Base-by-base conservation (phyloP, 768 basidiomycete species). In the Obba rivulosa region DNA sequence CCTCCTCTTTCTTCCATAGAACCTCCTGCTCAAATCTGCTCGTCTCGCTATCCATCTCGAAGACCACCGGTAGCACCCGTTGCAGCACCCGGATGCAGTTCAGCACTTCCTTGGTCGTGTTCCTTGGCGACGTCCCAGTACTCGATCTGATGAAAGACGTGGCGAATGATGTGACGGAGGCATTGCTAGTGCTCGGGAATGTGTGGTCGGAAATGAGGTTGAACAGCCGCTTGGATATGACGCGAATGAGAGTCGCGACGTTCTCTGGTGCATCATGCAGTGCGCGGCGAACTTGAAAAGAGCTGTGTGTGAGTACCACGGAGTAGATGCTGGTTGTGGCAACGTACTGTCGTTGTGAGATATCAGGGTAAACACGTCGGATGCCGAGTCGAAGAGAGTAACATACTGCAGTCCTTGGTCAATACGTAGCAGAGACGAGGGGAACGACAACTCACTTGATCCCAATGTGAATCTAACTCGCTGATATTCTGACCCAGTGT, bases 11-110 rank as follows among this genome's bases (percentile, higher is more conserved):
- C 63, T 75, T 88, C 92, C 95, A 98, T 23, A 98, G 66, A 1
- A 93, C 72, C 56, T 89, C 84, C 55, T 79, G 59, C 58, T 94
- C 94, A 58, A 95, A 84, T 13, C 74, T 58, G 57, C 79, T 82
- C 1, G 80, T 72, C 58, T 87, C 88, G 24, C 80, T 80, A 51
- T 87, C 83, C 28, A 81, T 71, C 58, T 87, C 88, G 57, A 94
- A 93, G 37, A 97, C 68, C n/a, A 94, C 83, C 2, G 94, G 94
- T 14, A 98, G 70, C 17, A 97, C 77, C 42, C 96, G 80, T 50
- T 91, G 85, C 17, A 99, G 77, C 8, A 97, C 80, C 23, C 95
- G 79, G n/a, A 97, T 62, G 61, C 92, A 93, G 60, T 96, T 98
- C 39, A 99, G 73, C 3, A 85, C 90, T 63, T 97, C 87, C 56